Percentiles rank a stretch among this genome's conserved stretches.
These are phyloP conservation scores for Zanthoxylum bungeanum DNA, from an alignment of 345 rosid genomes.

Conservation along the genomic window DNA sequence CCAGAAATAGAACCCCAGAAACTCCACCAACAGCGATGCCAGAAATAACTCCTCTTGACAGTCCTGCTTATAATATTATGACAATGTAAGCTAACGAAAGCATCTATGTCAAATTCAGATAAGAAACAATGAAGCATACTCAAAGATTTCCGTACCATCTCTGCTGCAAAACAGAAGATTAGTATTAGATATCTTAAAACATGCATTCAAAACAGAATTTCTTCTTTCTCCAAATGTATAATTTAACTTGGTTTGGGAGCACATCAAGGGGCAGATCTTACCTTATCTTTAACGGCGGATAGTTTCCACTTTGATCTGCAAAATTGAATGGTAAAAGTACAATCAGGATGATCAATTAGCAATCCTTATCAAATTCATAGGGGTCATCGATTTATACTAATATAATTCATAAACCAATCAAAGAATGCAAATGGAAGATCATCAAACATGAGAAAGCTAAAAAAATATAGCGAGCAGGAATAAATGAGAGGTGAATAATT, in stretches of 20 bases:
- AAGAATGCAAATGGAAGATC: not conserved
- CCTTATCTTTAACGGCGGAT: conserved; percentile 40
- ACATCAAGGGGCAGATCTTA: not conserved
- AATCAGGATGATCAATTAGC: not conserved
- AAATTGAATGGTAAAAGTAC: not conserved
- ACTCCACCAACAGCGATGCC: conserved; percentile 38
- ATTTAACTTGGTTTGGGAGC: not conserved
- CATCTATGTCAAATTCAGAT: not conserved
- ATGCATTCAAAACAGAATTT: too few species aligned
- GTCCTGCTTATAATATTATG: conserved; percentile 32
- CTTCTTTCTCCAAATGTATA: too few species aligned
- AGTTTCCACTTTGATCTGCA: conserved; percentile 46
- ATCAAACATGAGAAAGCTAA: not conserved
- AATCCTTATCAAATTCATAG: not conserved
- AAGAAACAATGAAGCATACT: conserved; percentile 9
- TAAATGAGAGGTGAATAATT: not conserved
- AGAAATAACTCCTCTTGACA: conserved; percentile 24
- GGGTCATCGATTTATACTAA: not conserved
- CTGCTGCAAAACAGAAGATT: conserved; percentile 34
- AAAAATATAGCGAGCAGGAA: not conserved
- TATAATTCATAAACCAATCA: not conserved
- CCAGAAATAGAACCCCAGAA: conserved; percentile 19
- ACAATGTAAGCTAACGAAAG: conserved; percentile 1
- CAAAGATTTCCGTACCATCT: conserved; percentile 25
- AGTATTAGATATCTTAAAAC: conserved; percentile 12